phyloP scores from a whole-genome alignment of 345 rosid species.

The Populus alba region DNA sequence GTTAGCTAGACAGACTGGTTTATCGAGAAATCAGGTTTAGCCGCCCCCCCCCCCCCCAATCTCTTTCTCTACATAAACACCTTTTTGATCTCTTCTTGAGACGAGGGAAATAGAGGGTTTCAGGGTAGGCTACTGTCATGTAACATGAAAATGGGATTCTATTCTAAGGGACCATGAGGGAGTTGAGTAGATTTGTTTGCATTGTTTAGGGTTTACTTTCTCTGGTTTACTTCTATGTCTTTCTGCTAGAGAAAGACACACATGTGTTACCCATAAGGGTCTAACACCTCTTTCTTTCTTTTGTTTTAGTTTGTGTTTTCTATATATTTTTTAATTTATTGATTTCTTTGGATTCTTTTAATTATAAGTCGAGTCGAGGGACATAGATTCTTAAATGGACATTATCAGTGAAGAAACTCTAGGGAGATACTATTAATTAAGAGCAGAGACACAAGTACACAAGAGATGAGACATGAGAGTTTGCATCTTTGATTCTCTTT shows the following conservation, averaged over 20 bases:
- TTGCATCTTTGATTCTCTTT: constrained; percentile 39
- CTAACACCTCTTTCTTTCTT: background rate
- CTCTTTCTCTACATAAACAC: background rate
- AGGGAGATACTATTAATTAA: constrained; percentile 10
- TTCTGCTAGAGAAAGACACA: constrained; percentile 15
- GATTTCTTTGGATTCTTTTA: constrained; percentile 25
- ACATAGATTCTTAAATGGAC: constrained; percentile 46
- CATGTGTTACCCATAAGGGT: background rate
- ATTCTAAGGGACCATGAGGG: constrained; percentile 15
- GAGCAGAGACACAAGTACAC: constrained; percentile 33
- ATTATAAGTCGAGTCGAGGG: background rate
- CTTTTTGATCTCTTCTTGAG: background rate
- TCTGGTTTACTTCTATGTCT: background rate
- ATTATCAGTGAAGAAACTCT: constrained; percentile 25
- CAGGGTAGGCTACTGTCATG: constrained; percentile 11
- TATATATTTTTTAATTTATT: background rate
- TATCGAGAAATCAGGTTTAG: constrained; percentile 96
- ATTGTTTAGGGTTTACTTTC: constrained; percentile 28
- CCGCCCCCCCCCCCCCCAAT: no score
- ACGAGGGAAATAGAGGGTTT: background rate
- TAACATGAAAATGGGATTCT: background rate
- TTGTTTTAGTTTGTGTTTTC: background rate
- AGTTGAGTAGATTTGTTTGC: constrained; percentile 24
- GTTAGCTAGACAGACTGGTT: constrained; percentile 96
- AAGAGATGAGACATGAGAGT: constrained; percentile 41